These are phyloP conservation scores for Phytophthora melonis DNA, from an alignment of 352 stramenopile species.

Conservation along the genomic window DNA sequence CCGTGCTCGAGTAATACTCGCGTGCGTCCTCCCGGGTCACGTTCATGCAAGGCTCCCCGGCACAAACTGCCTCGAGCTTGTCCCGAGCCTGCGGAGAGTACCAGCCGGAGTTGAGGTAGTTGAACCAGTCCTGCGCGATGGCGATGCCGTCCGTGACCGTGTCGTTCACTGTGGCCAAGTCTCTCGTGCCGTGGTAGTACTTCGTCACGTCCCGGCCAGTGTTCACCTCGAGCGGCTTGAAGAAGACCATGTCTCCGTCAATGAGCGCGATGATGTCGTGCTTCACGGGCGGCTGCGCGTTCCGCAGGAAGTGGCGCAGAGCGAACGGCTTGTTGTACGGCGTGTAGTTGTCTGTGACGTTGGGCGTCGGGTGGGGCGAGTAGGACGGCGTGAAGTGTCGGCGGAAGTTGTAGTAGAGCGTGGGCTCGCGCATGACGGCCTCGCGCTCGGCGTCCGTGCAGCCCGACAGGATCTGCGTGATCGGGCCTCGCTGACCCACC, in stretches of 20 bases:
- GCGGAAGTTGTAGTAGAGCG: conserved; percentile 65
- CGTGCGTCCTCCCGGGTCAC: conserved; percentile 43
- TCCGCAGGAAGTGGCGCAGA: conserved; percentile 58
- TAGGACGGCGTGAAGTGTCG: conserved; percentile 62
- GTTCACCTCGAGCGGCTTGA: conserved; percentile 53
- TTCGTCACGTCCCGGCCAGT: conserved; percentile 48
- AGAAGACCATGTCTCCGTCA: conserved; percentile 56
- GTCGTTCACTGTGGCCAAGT: conserved; percentile 47
- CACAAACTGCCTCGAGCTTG: conserved; percentile 49
- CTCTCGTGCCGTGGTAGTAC: conserved; percentile 51
- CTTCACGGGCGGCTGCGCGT: conserved; percentile 51
- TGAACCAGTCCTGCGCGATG: conserved; percentile 61
- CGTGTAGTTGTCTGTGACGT: conserved; percentile 54
- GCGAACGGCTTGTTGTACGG: conserved; percentile 69
- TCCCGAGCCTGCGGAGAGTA: conserved; percentile 35
- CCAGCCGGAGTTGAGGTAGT: conserved; percentile 53
- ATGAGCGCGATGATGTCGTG: conserved; percentile 52
- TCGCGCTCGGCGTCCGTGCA: conserved; percentile 45
- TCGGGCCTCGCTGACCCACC: conserved; percentile 52
- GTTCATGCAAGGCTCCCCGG: conserved; percentile 40
- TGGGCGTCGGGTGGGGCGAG: conserved; percentile 46
- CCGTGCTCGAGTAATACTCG: conserved; percentile 58
- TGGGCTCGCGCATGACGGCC: conserved; percentile 43
- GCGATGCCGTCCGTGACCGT: conserved; percentile 49
- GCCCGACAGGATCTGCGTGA: conserved; percentile 63